Base-by-base conservation (phyloP, 805 yeast genomes). In the Scheffersomyces stipitis region DNA sequence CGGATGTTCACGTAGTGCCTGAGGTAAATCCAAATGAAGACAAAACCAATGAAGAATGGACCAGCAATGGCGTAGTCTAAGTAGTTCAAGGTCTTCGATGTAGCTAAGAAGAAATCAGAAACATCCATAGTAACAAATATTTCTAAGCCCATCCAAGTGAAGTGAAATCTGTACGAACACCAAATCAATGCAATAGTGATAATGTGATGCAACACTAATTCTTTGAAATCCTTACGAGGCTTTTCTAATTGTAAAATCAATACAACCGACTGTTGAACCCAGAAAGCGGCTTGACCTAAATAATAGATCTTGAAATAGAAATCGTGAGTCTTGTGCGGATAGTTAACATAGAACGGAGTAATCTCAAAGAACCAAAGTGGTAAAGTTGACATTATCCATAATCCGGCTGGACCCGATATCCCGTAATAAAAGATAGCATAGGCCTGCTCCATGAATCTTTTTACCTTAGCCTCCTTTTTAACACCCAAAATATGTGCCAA, bases 121-220 rank as follows among this genome's bases (percentile, higher is more conserved):
- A 89, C 75, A 63, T 93, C 99, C 99, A 93, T 93, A 16, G 98
- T 88, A 51, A 93, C 76, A 60, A 87, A 93, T 35, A 93, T 78
- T 13, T 84, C 86, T 24, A 93, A 61, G 4, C 99, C 99, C 76
- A 93, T 91, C 81, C 95, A 87, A 12, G 96, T 87, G 71, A 89
- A 93, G 63, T 93, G 96, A 74, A 93, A 93, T 49, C 90, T 78
- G 62, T 93, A 91, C 8, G 96, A 86, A 37, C 78, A 71, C 78
- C 84, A 83, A 52, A 93, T 89, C 49, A 93, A 76, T 3, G 88
- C 78, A 59, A 93, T 80, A 17, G 99, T 93, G 45, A 93, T 81
- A 44, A 93, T 76, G 60, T 93, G 99, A 63, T 93, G 99, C 62
- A 87, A 81, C 27, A 91, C 86, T 42, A 93, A 75, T 64, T 93